Conservation (phyloP, 108 stramenopile genomes). For the Cyclostephanos tholiformis region DNA sequence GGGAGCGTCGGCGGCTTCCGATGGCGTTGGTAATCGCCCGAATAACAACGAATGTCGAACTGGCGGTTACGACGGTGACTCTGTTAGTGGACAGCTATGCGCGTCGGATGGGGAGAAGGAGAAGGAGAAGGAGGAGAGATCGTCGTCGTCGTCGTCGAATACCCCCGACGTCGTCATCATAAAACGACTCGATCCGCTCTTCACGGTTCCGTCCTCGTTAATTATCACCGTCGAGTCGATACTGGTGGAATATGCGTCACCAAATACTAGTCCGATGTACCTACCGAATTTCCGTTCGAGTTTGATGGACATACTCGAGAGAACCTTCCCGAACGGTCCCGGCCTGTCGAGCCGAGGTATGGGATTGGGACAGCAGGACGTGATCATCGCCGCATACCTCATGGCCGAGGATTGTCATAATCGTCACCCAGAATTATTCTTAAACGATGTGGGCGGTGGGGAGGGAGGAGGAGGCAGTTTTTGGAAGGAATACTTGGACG, state of each 20-base stretch:
- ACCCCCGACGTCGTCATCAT: conserved; percentile 22
- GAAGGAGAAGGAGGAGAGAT: too few relatives aligned
- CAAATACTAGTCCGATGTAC: conserved; percentile 10
- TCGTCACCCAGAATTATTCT: neutral
- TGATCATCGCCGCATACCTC: conserved; percentile 42
- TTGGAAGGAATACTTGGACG: conserved; percentile 42
- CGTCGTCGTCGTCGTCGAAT: neutral
- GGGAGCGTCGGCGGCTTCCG: neutral
- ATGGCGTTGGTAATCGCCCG: neutral
- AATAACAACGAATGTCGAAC: neutral
- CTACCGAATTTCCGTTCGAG: conserved; percentile 9
- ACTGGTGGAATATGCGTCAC: conserved; percentile 29
- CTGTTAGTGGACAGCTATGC: too few relatives aligned
- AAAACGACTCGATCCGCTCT: conserved; percentile 34
- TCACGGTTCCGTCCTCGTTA: conserved; percentile 45
- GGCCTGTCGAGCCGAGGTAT: conserved; percentile 20
- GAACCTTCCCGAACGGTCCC: conserved; percentile 5
- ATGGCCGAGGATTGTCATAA: conserved; percentile 47
- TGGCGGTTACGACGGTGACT: neutral
- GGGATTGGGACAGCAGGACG: conserved; percentile 52
- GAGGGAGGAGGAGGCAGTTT: conserved; percentile 12
- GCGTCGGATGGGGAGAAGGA: too few relatives aligned
- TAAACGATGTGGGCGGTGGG: neutral
- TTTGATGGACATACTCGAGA: conserved; percentile 13
- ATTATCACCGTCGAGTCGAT: conserved; percentile 42